These are phyloP conservation scores for Russula abietina DNA, from an alignment of 768 basidiomycete species.

Conservation along the genomic window DNA sequence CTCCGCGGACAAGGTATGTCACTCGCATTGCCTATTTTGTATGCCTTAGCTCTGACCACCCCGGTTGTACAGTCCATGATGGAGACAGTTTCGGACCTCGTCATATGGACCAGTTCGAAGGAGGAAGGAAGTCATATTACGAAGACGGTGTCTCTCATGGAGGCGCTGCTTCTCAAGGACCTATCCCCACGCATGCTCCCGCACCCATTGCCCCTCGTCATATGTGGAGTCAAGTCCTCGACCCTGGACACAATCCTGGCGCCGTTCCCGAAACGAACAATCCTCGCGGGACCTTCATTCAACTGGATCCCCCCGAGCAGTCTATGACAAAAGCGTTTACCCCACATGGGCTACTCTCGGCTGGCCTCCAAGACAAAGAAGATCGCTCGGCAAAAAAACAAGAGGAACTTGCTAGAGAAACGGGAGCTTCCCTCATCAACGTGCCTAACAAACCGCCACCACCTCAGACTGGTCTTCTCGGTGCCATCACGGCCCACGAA, in stretches of 20 bases:
- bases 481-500: conserved; percentile 93
- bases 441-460: conserved; percentile 94
- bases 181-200: conserved; percentile 22
- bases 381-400: conserved; percentile 94
- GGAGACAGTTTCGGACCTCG: conserved; percentile 37
- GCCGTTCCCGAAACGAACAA: conserved; percentile 33
- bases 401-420: conserved; percentile 89
- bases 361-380: conserved; percentile 91
- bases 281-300: conserved; percentile 57
- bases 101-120: conserved; percentile 53
- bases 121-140: conserved; percentile 47
- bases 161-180: conserved; percentile 2
- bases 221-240: conserved; percentile 88
- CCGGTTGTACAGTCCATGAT: conserved; percentile 35
- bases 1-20: conserved; percentile 18
- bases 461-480: conserved; percentile 91
- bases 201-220: conserved; percentile 49
- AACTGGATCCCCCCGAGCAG: conserved; percentile 62
- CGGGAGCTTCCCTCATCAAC: conserved; percentile 86
- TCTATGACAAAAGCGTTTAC: conserved; percentile 91
- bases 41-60: neutral
- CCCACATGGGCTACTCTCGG: conserved; percentile 89
- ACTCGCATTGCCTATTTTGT: neutral
- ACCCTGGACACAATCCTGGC: conserved; percentile 52
- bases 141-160: conserved; percentile 38